Base-by-base conservation (phyloP, 345 rosid genomes). In the Pistacia integerrima region DNA sequence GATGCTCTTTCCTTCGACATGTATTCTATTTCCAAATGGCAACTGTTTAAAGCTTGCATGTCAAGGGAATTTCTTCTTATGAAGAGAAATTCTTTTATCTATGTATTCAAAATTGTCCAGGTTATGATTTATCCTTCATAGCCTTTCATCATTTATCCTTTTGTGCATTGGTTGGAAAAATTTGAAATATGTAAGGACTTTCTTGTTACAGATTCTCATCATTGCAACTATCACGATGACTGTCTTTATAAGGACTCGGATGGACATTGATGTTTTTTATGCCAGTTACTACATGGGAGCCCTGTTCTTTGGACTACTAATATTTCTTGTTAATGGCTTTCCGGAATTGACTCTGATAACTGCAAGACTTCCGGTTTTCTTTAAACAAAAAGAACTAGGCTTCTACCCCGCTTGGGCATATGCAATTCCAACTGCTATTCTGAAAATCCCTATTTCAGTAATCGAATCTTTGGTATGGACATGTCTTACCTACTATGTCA, bases 401-500 rank as follows among this genome's bases (percentile, higher is more conserved):
- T 89, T 88, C 79, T 89, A 87, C 78, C 96, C 92, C 18, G 89
- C 92, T 44, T 89, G 93, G 93, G 96, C 91, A 49, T 91, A 85
- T 74, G 89, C 87, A 33, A 72, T 91, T 64, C 93, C 96, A 14
- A 81, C 90, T 48, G 64, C 87, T 11, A 25, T 89, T 16, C 76
- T 89, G 33, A 87, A 85, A 72, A 13, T 89, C 67, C 93, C 96
- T 14, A 66, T 89, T 44, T 89, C 93, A 2, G 64, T 91, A 16
- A 8, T 89, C 52, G 88, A 87, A 77, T 76, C 93, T 55, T 55
- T 88, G 4, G 86, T 84, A 22, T 91, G 93, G 96, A 88, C 92
- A 4, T 64, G 83, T 64, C 88, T 92, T 28, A 86, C 97, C 30
- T 94, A 94, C 84, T 92, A 87, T 80, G 92, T 82, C 70, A 88